Evolutionary conservation across 352 stramenopile genomes (phyloP).

Genomic region (Phytophthora europaea): DNA sequence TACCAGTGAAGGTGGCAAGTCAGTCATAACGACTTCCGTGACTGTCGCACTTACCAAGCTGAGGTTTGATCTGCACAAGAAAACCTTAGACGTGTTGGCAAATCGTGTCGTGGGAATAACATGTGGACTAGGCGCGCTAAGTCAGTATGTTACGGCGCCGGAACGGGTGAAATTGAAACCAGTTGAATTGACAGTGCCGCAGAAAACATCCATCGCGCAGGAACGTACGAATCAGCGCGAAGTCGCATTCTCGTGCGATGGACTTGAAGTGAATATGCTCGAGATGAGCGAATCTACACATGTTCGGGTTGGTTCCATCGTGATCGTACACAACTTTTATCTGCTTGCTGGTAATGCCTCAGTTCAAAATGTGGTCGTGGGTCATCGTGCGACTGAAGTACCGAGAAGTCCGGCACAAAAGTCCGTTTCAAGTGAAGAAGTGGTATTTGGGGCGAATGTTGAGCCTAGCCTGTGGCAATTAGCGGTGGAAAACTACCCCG

Average conservation of each 20-base stretch:
- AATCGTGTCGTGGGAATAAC: constrained; percentile 17
- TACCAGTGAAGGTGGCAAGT: neutral
- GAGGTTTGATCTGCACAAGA: constrained; percentile 42
- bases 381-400: constrained; percentile 35
- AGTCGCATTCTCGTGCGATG: constrained; percentile 54
- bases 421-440: constrained; percentile 51
- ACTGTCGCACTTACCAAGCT: constrained; percentile 43
- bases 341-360: constrained; percentile 48
- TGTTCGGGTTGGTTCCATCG: constrained; percentile 61
- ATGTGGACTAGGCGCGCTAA: constrained; percentile 20
- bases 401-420: constrained; percentile 6
- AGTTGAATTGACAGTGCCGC: constrained; percentile 1
- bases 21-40: constrained; percentile 9
- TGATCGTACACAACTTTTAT: constrained; percentile 36
- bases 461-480: constrained; percentile 83
- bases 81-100: constrained; percentile 36
- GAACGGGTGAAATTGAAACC: constrained; percentile 15
- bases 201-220: neutral
- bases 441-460: constrained; percentile 71
- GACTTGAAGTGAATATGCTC: constrained; percentile 59
- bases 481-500: constrained; percentile 72
- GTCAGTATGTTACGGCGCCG: constrained; percentile 12
- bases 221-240: constrained; percentile 30
- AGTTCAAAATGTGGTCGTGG: constrained; percentile 74
- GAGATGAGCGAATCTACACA: constrained; percentile 53